Conservation (phyloP, 371 early-diverging fungal species). For the Mortierella sp. region DNA sequence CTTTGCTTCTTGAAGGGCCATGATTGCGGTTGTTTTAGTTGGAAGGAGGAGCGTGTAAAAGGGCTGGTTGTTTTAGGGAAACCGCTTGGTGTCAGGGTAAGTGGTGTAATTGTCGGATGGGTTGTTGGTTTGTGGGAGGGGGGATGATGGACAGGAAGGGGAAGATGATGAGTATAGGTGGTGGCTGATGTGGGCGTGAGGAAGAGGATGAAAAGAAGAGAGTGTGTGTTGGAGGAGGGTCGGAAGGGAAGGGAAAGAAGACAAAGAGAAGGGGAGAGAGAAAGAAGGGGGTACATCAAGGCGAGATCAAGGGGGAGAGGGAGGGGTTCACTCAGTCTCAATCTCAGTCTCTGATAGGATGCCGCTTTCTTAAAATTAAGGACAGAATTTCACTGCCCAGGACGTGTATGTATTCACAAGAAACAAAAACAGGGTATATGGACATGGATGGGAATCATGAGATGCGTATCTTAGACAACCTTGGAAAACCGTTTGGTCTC, state of each 20-base stretch:
- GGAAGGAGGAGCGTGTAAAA: not conserved
- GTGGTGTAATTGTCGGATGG: not conserved
- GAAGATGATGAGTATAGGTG: not conserved
- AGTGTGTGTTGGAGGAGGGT: not conserved
- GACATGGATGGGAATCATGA: not conserved
- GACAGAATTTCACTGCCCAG: too few relatives aligned
- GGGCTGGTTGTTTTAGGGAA: not conserved
- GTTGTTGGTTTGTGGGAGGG: not conserved
- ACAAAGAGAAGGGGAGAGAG: not conserved
- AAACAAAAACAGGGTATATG: not conserved
- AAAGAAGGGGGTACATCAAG: too few relatives aligned
- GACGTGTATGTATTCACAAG: too few relatives aligned
- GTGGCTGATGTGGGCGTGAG: not conserved
- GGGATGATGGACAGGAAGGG: not conserved
- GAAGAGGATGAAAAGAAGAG: not conserved
- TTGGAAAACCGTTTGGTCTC: constrained; percentile 75
- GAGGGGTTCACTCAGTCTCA: too few relatives aligned
- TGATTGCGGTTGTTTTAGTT: not conserved
- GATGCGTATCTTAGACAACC: constrained; percentile 31
- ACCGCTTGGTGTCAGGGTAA: not conserved
- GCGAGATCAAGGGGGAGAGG: too few relatives aligned
- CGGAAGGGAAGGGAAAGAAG: not conserved
- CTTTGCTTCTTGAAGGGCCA: constrained; percentile 50
- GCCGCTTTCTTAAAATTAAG: not conserved
- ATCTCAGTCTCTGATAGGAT: too few relatives aligned